Conservation (phyloP, 73 alveolate species). For the Paramecium octaurelia region DNA sequence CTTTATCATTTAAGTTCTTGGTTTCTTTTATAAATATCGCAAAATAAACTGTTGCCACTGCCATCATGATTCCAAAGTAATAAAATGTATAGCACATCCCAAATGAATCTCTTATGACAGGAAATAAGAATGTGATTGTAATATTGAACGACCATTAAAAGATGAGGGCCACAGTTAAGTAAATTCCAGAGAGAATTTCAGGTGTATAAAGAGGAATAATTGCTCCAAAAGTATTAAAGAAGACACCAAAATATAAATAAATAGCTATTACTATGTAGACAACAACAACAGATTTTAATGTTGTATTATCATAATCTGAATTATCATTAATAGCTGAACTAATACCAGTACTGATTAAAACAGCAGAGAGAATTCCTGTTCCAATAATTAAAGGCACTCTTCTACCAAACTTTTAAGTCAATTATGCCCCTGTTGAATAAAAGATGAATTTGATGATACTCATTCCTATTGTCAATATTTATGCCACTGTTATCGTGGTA, state of each 20-base stretch:
- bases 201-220: conserved; percentile 36
- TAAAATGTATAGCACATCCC: conserved; percentile 41
- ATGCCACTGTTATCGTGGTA: not conserved
- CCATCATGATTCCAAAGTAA: conserved; percentile 13
- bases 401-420: conserved; percentile 14
- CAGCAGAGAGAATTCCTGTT: not conserved
- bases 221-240: conserved; percentile 28
- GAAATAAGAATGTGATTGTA: not conserved
- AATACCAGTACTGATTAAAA: not conserved
- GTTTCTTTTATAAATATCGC: conserved; percentile 17
- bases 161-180: not conserved
- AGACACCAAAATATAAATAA: conserved; percentile 27
- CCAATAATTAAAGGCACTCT: not conserved
- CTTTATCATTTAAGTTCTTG: not conserved
- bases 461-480: conserved; percentile 10
- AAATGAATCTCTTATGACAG: not conserved
- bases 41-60: conserved; percentile 7
- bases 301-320: not conserved
- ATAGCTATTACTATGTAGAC: not conserved
- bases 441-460: not conserved
- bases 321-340: not conserved
- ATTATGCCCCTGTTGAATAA: conserved; percentile 27
- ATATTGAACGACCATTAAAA: conserved; percentile 36
- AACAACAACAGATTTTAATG: conserved; percentile 5
- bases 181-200: conserved; percentile 10